Base-by-base conservation (phyloP, 2,329 filamentous ascomycete species). In the Lecanicillium sp. region DNA sequence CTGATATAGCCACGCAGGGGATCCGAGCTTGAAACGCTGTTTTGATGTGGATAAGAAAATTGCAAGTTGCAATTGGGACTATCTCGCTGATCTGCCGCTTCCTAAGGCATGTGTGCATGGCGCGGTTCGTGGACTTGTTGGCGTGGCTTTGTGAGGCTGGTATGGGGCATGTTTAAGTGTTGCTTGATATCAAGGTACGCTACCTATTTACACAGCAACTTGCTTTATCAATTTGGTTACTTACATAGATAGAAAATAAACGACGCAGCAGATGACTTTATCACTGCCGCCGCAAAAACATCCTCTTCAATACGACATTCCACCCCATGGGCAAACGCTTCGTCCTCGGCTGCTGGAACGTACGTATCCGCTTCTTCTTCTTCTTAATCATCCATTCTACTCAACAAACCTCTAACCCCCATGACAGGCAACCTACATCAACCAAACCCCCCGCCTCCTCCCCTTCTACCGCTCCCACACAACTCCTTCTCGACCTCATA, bases 131-230 rank as follows among this genome's bases (percentile, higher is more conserved):
- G 16, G 89, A 95, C 51, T 63, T 95, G 38, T 65, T 95, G 8
- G 69, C 75, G 42, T 90, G 82, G 53, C 58, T 96, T 37, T 68
- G 74, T 1, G 65, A 74, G 47, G 80, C 80, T 0, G 80, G 70
- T 1, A 57, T 73, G 29, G 77, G 85, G 51, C 58, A 81, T 31
- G 68, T 89, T 9, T 95, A 88, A 89, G 51, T 92, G 5, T 60
- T 95, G 44, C 66, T 96, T 4, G 90, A 96, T 57, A 85, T 96
- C 57, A 96, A 95, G 69, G 80, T 85, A 58, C 5, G 17, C 13
- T 12, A 25, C 14, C 22, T 25, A 25, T 25, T 25, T 25, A 25
- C 22, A 25, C 22, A 25, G 22, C 22, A 25, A 25, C 22, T 25
- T 25, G 22, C 22, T 25, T 25, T 25, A 25, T 25, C 22, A 25